Evolutionary conservation across 257 asterid genomes (phyloP).

Genomic region (Mentha longifolia): DNA sequence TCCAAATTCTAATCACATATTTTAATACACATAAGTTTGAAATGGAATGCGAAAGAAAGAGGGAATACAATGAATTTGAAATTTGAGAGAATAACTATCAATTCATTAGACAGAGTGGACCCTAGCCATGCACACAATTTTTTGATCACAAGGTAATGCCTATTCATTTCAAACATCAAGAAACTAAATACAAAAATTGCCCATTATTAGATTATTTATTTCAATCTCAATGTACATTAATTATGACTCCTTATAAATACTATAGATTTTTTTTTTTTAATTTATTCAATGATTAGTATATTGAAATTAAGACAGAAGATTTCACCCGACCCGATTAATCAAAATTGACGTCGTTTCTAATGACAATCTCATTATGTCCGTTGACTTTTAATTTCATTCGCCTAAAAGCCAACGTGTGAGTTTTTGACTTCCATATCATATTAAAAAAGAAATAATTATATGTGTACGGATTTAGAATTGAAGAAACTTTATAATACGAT

Average conservation of each 20-base stretch:
- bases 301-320: too few species aligned
- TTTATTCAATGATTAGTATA: too few species aligned
- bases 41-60: background rate
- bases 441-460: background rate
- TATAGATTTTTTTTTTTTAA: too few species aligned
- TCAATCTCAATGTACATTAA: background rate
- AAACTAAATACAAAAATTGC: too few species aligned
- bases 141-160: background rate
- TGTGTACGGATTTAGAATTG: background rate
- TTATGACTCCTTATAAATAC: too few species aligned
- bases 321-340: too few species aligned
- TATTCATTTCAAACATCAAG: too few species aligned
- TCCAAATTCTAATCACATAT: too few species aligned
- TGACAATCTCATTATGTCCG: background rate
- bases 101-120: too few species aligned
- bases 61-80: background rate
- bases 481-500: constrained; percentile 31
- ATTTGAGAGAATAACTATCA: background rate
- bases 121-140: too few species aligned
- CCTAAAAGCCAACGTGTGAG: constrained; percentile 12
- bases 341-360: too few species aligned
- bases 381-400: constrained; percentile 4
- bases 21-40: background rate
- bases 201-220: too few species aligned
- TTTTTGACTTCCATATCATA: constrained; percentile 20